phyloP scores from a whole-genome alignment of 78 protist species.

The Creolimax fragrantissima region DNA sequence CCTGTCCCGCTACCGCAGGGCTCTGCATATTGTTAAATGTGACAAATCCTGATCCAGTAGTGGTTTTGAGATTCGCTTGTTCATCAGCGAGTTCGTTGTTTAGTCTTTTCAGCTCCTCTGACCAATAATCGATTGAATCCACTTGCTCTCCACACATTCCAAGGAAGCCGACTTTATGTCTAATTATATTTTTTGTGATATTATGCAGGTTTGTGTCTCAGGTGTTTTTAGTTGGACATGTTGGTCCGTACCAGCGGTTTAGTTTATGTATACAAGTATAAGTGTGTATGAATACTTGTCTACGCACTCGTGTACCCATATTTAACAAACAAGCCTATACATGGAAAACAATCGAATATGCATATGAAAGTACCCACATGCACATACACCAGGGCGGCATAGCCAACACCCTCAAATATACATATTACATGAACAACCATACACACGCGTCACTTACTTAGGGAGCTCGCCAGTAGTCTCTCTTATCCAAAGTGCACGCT shows the following conservation, averaged over 20 bases:
- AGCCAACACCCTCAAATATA: no score
- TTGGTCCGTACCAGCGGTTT: no score
- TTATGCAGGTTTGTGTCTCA: no score
- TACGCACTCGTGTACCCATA: no score
- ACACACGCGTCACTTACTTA: not conserved
- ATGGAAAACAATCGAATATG: not conserved
- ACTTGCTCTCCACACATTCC: not conserved
- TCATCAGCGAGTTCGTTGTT: not conserved
- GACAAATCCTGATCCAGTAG: not conserved
- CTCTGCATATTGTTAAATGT: not conserved
- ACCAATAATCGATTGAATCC: not conserved
- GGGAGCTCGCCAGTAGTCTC: not conserved
- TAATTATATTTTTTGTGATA: no score
- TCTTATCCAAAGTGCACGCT: not conserved
- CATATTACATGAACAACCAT: not conserved
- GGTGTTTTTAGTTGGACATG: no score
- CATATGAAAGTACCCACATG: not conserved
- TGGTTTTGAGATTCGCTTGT: not conserved
- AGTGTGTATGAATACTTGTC: no score
- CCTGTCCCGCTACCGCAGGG: not conserved
- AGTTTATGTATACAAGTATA: no score
- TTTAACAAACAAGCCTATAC: not conserved
- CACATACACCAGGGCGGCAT: no score
- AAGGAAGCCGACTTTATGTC: not conserved
- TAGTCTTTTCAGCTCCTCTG: not conserved